Percentiles rank a stretch among this genome's conserved stretches.
These are phyloP conservation scores for Xylaria sp. DNA, from an alignment of 2,329 filamentous ascomycete genomes.

Conservation along the genomic window DNA sequence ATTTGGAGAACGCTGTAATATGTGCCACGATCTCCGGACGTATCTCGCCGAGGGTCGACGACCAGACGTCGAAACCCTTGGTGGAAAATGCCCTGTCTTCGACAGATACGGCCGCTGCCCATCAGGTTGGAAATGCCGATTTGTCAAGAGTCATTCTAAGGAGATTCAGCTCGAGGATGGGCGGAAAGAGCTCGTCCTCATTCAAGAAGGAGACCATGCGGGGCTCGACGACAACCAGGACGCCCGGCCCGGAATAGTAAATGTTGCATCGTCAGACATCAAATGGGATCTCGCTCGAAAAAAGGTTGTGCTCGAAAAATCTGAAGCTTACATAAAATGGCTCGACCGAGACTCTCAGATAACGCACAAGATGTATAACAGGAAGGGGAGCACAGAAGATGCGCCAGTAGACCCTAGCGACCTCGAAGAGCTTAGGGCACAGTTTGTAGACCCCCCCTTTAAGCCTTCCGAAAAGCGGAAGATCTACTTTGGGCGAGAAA, in stretches of 20 bases:
- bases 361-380: constrained; percentile 59
- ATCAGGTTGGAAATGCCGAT: constrained; percentile 94
- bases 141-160: constrained; percentile 85
- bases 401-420: constrained; percentile 48
- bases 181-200: constrained; percentile 80
- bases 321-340: constrained; percentile 82
- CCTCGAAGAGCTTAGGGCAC: constrained; percentile 77
- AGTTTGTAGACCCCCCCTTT: constrained; percentile 86
- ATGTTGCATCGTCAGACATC: constrained; percentile 73
- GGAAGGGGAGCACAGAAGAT: constrained; percentile 55
- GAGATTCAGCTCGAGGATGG: constrained; percentile 83
- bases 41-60: constrained; percentile 87
- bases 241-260: constrained; percentile 74
- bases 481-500: constrained; percentile 94
- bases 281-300: constrained; percentile 82
- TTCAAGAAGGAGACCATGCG: constrained; percentile 60
- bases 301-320: constrained; percentile 74
- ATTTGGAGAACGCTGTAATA: constrained; percentile 83
- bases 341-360: constrained; percentile 71
- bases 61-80: constrained; percentile 79
- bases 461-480: constrained; percentile 92
- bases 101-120: constrained; percentile 79
- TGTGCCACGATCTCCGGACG: constrained; percentile 83
- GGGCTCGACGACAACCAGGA: constrained; percentile 57
- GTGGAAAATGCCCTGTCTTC: constrained; percentile 83